Evolutionary conservation across 352 stramenopile genomes (phyloP), one percentile per base, ranked within the genome.

Genomic region (Phytophthora citricola): DNA sequence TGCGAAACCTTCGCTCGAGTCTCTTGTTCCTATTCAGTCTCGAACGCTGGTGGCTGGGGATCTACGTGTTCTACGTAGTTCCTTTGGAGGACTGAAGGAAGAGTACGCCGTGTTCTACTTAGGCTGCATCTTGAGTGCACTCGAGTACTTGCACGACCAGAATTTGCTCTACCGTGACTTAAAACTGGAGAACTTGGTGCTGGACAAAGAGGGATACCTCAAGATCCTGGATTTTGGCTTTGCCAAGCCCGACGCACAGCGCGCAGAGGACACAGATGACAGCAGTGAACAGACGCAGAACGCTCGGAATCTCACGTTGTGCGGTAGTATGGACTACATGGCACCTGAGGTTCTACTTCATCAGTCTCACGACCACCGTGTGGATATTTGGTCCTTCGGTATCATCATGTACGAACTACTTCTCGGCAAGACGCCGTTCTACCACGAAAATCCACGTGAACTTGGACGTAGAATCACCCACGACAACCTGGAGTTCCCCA

Each of bases 381-480:
- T 81, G n/a, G 86, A 94, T 63, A 69, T 92, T 11, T 94, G 83
- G 83, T 87, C 81, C 6, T 91, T 92, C 44, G 91, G 91, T 6
- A 87, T 97, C 55, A 78, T 97, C 34, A 80, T 96, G 75, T 97
- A 96, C 70, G 91, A 97, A 66, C 54, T 97, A 32, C 55, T 95
- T 46, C 63, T 92, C 1, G 91, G 91, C 2, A 78, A 78, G 27
- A 94, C 91, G n/a, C 91, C 91, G 22, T 97, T 97, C 55, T 94
- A 89, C 69, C 81, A 93, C 51, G 73, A 82, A 15, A 97, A 97
- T 45, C 66, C 78, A 11, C 87, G 86, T 43, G 80, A 93, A 43
- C 75, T 93, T 6, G 91, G 91, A 46, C 78, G 89, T 17, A 66
- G 78, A 56, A 96, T 97, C 55, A 85, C 87, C 4, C 71, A 63